Base-by-base conservation (phyloP, 2,329 filamentous ascomycete species). In the Lachnellula occidentalis region DNA sequence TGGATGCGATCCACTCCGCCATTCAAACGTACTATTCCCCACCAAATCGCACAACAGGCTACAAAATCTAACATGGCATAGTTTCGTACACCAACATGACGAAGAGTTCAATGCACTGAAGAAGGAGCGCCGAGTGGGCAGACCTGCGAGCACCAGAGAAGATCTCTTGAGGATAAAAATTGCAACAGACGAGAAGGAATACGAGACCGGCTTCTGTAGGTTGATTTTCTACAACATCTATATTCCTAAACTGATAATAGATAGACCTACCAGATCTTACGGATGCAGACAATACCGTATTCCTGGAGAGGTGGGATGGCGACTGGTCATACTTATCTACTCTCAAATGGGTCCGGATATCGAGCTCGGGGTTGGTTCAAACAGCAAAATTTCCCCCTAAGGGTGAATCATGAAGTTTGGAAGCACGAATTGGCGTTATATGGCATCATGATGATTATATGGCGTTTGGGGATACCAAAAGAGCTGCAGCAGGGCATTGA, bases 371-470 rank as follows among this genome's bases (percentile, higher is more conserved):
- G 4, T 74, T 71, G 12, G 78, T 84, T 58, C 80, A 83, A 64
- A 74, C 83, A n/a, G 87, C 88, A 22, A 86, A 78, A 57, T 96
- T 96, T 67, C 92, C 92, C 19, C 90, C 90, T 3, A 84, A 80
- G 63, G 79, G 78, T 42, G 53, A 65, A 45, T 61, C 65, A 55
- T 69, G 56, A 67, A 47, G 31, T 11, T 36, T n/a, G 34, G 36
- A 42, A 48, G 39, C 17, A 34, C n/a, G 34, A 27, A 41, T n/a
- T 47, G 54, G 53, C 36, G 54, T 57, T 58, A 42, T 45, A 48
- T 42, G 39, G 43, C 31, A 50, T 58, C 5, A 22, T 22, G n/a
- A 22, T 22, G 22, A 24, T 24, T 45, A 19, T 48, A 53, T 45
- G 62, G 60, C 55, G 59, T 61, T 61, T 59, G 34, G 47, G 47